Base-by-base conservation (phyloP, 2,329 filamentous ascomycete genomes). In the Colletotrichum sp. region DNA sequence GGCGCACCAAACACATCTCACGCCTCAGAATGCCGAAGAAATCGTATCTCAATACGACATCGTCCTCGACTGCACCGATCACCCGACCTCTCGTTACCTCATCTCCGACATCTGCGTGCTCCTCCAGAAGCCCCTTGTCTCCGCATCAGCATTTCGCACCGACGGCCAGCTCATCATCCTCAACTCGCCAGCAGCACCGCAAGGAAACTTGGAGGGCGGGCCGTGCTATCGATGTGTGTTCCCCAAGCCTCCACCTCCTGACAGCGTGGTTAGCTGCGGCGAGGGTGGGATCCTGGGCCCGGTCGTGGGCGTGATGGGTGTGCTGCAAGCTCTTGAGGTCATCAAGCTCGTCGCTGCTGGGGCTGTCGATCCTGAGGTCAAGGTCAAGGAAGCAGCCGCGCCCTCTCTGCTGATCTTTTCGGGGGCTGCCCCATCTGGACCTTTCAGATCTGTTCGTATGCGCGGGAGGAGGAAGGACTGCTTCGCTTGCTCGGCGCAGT, bases 161-260 rank as follows among this genome's bases (percentile, higher is more conserved):
- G 96, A 98, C 73, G 97, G 97, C 3, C 96, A 99, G 85, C 89
- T 99, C 5, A 95, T 98, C 80, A 91, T 98, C 0, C 89, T 99
- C 68, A 98, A 99, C 84, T 92, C 93, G 75, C 96, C 96, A 3
- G 91, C 95, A 1, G 86, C 88, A 9, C 87, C 91, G 4, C 88
- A 89, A 12, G 93, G 93, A 2, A 85, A 91, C 67, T 70, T 84
- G 2, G 81, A 86, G 0, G 93, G 94, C 1, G 95, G 96, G 0
- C 96, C 96, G 0, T 99, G 97, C 84, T 99, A 99, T 85, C 91
- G 97, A 57, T 99, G 97, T 82, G 91, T 99, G 15, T 99, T 98
- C 80, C 96, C 96, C 0, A 93, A 90, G 49, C 96, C 97, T 0
- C 96, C 97, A 0, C 96, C 96, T 0, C 91, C 95, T 1, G 94